Percentiles rank a stretch among this genome's conserved stretches.
phyloP scores from a whole-genome alignment of 257 asterid species.

The Lycium ferocissimum region DNA sequence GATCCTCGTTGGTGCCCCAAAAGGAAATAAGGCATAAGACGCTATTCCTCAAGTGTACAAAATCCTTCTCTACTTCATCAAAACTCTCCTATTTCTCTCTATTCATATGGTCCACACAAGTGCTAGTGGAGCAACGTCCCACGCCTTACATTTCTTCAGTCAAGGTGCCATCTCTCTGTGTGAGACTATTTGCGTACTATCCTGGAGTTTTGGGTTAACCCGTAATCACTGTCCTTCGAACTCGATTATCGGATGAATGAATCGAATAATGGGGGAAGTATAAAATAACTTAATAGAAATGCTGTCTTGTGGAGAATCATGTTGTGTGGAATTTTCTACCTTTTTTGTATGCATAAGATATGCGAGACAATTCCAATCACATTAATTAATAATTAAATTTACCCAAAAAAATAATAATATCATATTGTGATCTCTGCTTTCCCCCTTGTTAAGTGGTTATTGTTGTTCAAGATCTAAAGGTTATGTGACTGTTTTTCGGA shows the following conservation, averaged over 20 bases:
- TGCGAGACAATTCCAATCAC: constrained; percentile 4
- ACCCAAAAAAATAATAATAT: neutral
- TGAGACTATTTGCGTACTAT: constrained; percentile 18
- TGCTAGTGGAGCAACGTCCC: constrained; percentile 19
- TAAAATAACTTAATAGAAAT: neutral
- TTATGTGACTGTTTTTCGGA: neutral
- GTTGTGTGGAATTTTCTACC: neutral
- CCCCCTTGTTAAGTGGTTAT: neutral
- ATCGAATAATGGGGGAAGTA: constrained; percentile 1
- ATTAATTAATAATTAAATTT: neutral
- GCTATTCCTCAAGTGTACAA: neutral
- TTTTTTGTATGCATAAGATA: constrained; percentile 18
- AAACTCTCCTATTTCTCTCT: neutral
- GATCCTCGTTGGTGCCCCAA: neutral
- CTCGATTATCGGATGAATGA: neutral
- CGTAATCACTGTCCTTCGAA: neutral
- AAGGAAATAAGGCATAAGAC: neutral
- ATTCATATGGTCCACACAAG: neutral
- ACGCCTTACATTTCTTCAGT: neutral
- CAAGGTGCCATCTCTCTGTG: constrained; percentile 4
- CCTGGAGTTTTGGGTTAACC: neutral
- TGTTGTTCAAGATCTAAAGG: neutral
- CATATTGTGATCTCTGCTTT: neutral
- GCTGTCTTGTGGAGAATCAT: neutral
- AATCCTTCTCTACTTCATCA: neutral